Percentiles rank a stretch among this genome's conserved stretches.
Evolutionary conservation across 208 protist species (phyloP).

Genomic region (Wallacemonas collosoma): DNA sequence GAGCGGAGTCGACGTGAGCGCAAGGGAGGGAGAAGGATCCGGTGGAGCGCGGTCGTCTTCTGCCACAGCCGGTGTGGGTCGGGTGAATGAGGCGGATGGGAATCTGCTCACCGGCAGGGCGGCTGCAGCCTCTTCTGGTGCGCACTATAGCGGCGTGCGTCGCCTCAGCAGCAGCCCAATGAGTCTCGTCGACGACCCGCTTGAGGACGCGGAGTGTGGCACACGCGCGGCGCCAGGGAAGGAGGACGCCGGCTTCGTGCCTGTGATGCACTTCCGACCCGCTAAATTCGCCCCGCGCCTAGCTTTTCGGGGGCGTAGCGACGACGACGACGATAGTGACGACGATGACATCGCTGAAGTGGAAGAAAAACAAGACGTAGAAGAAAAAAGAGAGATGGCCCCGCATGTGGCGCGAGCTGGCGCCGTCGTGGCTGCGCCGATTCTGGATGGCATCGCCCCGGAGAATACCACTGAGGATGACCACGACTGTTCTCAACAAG

Average conservation of each 20-base stretch:
- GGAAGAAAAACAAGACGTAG: neutral
- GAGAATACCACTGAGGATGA: neutral
- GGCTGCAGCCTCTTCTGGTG: neutral
- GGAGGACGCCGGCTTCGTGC: conserved; percentile 2
- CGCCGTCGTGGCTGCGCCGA: neutral
- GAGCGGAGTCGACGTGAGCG: no score
- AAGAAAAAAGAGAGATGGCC: neutral
- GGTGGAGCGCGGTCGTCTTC: no score
- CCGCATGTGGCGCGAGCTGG: neutral
- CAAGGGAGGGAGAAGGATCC: no score
- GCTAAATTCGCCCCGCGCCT: conserved; percentile 7
- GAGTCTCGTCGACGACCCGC: neutral
- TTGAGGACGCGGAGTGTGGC: neutral
- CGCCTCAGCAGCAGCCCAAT: neutral
- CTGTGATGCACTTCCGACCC: conserved; percentile 7
- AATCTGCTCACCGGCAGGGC: neutral
- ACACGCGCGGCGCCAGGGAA: neutral
- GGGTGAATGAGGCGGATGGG: no score
- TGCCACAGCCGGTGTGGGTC: no score
- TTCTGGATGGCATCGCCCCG: neutral
- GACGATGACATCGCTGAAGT: neutral
- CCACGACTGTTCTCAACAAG: neutral
- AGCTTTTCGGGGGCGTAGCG: neutral
- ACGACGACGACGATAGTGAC: neutral
- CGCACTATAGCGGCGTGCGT: neutral